Evolutionary conservation across 148 eudicot genomes (phyloP), one percentile per base, ranked within the genome.

Genomic region (Chenopodium quinoa): DNA sequence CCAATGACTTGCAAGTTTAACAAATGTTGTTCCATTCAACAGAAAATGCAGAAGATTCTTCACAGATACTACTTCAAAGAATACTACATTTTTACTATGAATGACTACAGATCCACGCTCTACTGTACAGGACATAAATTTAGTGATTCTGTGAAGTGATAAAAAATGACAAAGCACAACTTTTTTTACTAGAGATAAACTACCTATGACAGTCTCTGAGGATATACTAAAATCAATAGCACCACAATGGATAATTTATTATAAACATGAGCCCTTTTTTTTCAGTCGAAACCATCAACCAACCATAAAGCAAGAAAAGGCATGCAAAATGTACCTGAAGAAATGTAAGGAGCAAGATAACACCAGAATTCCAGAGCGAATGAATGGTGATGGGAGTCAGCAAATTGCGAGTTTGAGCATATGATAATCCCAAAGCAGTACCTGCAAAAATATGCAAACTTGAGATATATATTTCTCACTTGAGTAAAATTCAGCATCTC

Each of bases 371-470:
- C 98, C 99, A 96, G 58, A 96, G 58, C 23, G 98, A 89, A 73
- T 96, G 99, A 76, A 96, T 91, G 19, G 91, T 90, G 82, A 96
- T 93, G 66, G 99, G 92, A 67, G 99, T 91, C 77, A 93, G 86
- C 85, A 96, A 91, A 87, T 96, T 96, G 75, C 95, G 97, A 52
- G 99, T 96, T 83, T 96, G 99, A 86, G 99, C 97, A 83, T 96
- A 96, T 50, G 99, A 93, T 52, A 96, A 84, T 66, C 99, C 99
- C 90, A 96, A 85, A 65, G 90, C 90, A 78, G 87, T 85, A 77
- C 99, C 99, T 96, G 80, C 48, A 82, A 12, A 78, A 31, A 77
- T 56, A 40, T 23, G 63, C 37, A 58, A 20, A 72, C 65, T 22
- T 72, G 48, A 19, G 17, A 29, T 48, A 16, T n/a, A 44, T 56